phyloP scores from a whole-genome alignment of 1,284 basidiomycete genomes.

The Cronartium ribicola region DNA sequence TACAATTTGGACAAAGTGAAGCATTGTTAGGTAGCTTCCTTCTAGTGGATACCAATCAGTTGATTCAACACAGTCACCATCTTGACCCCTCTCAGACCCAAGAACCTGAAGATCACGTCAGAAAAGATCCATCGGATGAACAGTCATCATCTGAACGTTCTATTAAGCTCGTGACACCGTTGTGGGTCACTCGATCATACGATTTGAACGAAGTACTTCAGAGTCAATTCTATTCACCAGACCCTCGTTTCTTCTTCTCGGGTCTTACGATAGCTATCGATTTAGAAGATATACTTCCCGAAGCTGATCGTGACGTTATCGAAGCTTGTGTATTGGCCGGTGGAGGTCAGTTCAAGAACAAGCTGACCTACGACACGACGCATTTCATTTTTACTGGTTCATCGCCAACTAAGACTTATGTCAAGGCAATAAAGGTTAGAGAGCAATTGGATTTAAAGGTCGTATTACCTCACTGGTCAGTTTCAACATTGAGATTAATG shows the following conservation, averaged over 20 bases:
- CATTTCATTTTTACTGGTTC: conserved; percentile 20
- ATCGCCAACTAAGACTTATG: neutral
- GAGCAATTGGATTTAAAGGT: conserved; percentile 14
- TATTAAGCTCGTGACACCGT: conserved; percentile 25
- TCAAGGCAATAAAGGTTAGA: conserved; percentile 10
- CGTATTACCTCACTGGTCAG: conserved; percentile 38
- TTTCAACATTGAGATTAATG: neutral
- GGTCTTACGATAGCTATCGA: conserved; percentile 28
- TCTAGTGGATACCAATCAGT: conserved; percentile 4
- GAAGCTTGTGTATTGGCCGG: conserved; percentile 14
- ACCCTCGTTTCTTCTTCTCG: conserved; percentile 24
- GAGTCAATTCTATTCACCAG: conserved; percentile 16
- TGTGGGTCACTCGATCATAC: conserved; percentile 35
- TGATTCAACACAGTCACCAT: neutral
- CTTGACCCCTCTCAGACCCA: neutral
- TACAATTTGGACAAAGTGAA: conserved; percentile 3
- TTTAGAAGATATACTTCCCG: conserved; percentile 7
- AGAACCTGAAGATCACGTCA: too few species aligned
- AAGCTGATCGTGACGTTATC: conserved; percentile 20
- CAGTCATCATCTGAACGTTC: neutral
- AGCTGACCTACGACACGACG: conserved; percentile 13
- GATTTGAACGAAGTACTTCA: conserved; percentile 14
- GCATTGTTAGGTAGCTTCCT: conserved; percentile 8
- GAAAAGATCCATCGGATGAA: neutral
- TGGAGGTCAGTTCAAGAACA: conserved; percentile 23